Base-by-base conservation (phyloP, 2,329 filamentous ascomycete species). In the Plectosphaerella sp. region DNA sequence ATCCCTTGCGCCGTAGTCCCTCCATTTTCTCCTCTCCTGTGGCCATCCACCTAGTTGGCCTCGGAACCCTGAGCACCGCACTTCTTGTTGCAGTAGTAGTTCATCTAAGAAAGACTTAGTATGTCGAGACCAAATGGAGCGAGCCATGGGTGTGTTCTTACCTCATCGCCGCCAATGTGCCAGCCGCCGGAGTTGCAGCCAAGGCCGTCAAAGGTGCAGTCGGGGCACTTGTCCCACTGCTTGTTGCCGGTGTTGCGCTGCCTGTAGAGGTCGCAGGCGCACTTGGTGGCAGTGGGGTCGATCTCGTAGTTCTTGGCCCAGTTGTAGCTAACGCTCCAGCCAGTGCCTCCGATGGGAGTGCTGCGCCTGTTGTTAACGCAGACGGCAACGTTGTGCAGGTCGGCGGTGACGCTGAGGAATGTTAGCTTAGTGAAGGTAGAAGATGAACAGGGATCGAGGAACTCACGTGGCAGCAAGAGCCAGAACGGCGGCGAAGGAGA, bases 221-320 rank as follows among this genome's bases (percentile, higher is more conserved):
- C 57, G 5, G 55, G 52, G 47, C 57, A 59, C n/a, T 48, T 47
- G n/a, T 57, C 57, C 56, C 55, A 57, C 8, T 54, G 52, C 10
- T 58, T 56, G 50, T 54, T 52, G 24, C 56, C 56, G 5, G 56
- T 58, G 56, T 56, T 56, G 39, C 56, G 56, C 35, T 24, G 35
- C 45, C 28, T 54, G 48, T 58, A 58, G 5, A 43, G 12, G 45
- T 25, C 22, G 43, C 56, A 57, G 7, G 56, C 56, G 43, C 56
- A 58, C 36, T 47, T 20, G 12, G 56, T 58, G 3, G 37, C 56
- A 2, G 47, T 25, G 35, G 45, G 33, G 11, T 42, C 12, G 47
- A 54, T 54, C 25, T 51, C 52, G 46, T 51, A 54, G 22, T 51
- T 35, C 45, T 45, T 49, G 45, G 42, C 50, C 39, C 45, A 49